Base-by-base conservation (phyloP, 2,329 filamentous ascomycete genomes). In the Fusarium sp. region DNA sequence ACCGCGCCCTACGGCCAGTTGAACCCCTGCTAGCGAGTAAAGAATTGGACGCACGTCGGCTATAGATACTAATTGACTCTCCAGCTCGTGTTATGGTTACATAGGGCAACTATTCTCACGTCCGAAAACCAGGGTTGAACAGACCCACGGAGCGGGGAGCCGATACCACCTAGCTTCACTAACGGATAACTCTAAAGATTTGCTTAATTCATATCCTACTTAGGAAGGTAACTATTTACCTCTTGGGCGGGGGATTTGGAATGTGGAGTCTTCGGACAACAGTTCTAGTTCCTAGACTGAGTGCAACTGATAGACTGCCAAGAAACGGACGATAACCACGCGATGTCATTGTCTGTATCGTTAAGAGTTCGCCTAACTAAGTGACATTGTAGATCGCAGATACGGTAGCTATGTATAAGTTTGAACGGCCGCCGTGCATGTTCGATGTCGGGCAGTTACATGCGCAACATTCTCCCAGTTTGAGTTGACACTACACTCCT, bases 251-350 rank as follows among this genome's bases (percentile, higher is more conserved):
- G 62, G 46, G 60, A 48, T 39, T n/a, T 14, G 24, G 14, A 18
- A 44, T 33, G 62, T 65, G 60, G 62, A 65, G 48, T 48, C 24
- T 31, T 63, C 60, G 60, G 60, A 17, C 44, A 51, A 51, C 18
- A 64, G 31, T 64, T 64, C 51, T 64, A 58, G 61, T 20, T 52
- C 62, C 62, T 65, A 60, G 62, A 53, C 33, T 48, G 22, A 22
- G n/a, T 17, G 31, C 2, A 9, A 48, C 42, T 39, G 28, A 48
- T 44, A 42, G 5, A 49, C 5, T 10, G 33, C 20, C 36, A 22
- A 33, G 15, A 48, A 53, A 17, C 34, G 5, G 22, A 20, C 17
- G 36, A 48, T 24, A 55, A 39, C 24, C n/a, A 46, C 15, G 11
- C 20, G 15, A 51, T 36, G 22, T 8, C 38, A 42, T 18, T 22